Conservation (phyloP, 805 yeast species). For the Brettanomyces nanus region DNA sequence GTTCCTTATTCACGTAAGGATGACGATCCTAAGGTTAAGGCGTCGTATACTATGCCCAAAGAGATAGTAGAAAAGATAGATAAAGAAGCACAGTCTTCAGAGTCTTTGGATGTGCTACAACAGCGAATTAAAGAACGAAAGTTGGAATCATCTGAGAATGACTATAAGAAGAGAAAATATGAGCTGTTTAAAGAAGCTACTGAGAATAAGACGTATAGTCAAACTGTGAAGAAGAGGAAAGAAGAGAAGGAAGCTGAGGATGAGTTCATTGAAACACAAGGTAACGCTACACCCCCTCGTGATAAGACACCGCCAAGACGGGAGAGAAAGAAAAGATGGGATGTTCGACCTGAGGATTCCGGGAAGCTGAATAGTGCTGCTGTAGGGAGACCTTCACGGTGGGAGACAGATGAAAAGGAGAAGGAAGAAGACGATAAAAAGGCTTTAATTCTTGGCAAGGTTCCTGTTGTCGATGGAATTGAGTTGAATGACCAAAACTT, state of each 20-base stretch:
- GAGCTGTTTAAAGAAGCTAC: slow-evolving; percentile 23
- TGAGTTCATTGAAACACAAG: not conserved
- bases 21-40: slow-evolving; percentile 1
- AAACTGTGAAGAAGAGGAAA: not conserved
- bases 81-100: slow-evolving; percentile 15
- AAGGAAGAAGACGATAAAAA: not conserved
- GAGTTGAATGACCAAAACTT: slow-evolving; percentile 38
- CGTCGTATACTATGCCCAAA: slow-evolving; percentile 17
- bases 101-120: slow-evolving; percentile 14
- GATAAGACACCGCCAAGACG: slow-evolving; percentile 4
- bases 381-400: not conserved
- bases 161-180: slow-evolving; percentile 36
- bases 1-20: slow-evolving; percentile 3
- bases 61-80: slow-evolving; percentile 14
- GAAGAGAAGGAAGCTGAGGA: not conserved
- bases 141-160: slow-evolving; percentile 32
- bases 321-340: slow-evolving; percentile 34
- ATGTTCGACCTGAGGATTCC: slow-evolving; percentile 32
- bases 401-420: slow-evolving; percentile 7
- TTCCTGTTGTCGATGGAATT: slow-evolving; percentile 26
- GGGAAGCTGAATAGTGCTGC: slow-evolving; percentile 7
- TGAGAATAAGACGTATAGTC: slow-evolving; percentile 12
- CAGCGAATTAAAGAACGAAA: slow-evolving; percentile 21
- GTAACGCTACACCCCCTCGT: not conserved
- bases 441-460: slow-evolving; percentile 1